Conservation (phyloP, 2,329 filamentous ascomycete species). For the Lasiodiplodia sp. region DNA sequence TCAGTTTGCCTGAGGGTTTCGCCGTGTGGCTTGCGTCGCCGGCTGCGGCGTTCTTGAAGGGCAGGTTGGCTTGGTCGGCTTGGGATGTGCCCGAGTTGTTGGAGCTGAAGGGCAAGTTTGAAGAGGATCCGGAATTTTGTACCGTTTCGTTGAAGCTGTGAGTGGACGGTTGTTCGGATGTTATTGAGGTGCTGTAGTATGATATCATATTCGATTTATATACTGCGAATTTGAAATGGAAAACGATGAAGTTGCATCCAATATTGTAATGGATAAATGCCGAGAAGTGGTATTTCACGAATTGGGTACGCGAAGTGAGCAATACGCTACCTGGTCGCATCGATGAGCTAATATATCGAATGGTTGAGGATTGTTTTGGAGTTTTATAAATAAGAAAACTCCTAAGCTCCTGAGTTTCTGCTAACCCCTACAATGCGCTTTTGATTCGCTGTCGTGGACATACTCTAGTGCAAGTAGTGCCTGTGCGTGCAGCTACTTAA, state of each 20-base stretch:
- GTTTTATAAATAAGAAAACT: not conserved
- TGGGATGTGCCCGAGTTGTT: constrained; percentile 43
- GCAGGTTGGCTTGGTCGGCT: constrained; percentile 36
- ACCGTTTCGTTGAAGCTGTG: not conserved
- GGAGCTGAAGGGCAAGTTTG: not conserved
- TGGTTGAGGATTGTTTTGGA: too few species aligned
- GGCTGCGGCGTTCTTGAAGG: constrained; percentile 35
- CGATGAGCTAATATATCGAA: too few species aligned
- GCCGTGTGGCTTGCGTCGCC: constrained; percentile 43
- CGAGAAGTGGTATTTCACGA: too few species aligned
- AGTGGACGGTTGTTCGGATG: not conserved
- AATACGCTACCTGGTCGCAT: too few species aligned
- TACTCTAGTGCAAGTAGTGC: not conserved
- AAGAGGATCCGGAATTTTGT: not conserved
- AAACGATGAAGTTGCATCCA: too few species aligned
- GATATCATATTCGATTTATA: too few species aligned
- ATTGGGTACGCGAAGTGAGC: too few species aligned
- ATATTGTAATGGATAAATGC: too few species aligned
- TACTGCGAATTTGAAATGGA: too few species aligned
- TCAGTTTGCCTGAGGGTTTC: constrained; percentile 32
- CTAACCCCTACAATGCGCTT: not conserved
- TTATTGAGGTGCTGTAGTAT: not conserved
- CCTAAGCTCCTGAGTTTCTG: not conserved
- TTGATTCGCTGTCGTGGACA: not conserved
- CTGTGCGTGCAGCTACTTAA: not conserved